Percentiles rank a stretch among this genome's conserved stretches.
Conservation (phyloP, 768 basidiomycete genomes). For the Boletus tylopilopsis region DNA sequence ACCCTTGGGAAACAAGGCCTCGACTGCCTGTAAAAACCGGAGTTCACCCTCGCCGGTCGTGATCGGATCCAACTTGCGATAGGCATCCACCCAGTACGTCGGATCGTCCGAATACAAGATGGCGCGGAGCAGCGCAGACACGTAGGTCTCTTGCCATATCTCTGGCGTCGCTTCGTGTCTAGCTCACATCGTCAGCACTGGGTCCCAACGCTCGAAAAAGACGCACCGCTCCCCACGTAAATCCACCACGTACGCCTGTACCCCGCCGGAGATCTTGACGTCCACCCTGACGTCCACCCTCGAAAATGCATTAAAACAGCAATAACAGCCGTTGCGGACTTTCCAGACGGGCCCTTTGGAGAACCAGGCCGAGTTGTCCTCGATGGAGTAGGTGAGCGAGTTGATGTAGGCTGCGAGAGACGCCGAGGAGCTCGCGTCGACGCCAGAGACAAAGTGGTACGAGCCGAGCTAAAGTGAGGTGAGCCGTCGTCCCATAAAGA, state of each 20-base stretch:
- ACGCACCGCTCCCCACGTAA: conserved; percentile 88
- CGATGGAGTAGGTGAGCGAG: conserved; percentile 93
- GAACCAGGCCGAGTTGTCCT: conserved; percentile 91
- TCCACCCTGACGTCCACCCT: conserved; percentile 95
- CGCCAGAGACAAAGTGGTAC: conserved; percentile 97
- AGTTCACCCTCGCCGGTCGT: conserved; percentile 84
- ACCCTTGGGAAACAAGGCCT: conserved; percentile 87
- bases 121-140: conserved; percentile 86
- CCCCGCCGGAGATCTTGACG: conserved; percentile 97
- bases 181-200: not conserved
- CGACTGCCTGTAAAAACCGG: conserved; percentile 86
- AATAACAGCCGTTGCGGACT: conserved; percentile 90
- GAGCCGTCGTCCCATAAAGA: not conserved
- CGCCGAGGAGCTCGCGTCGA: conserved; percentile 97
- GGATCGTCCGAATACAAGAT: conserved; percentile 97
- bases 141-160: conserved; percentile 97
- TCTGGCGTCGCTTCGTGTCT: conserved; percentile 86
- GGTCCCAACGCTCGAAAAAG: not conserved
- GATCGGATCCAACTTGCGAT: conserved; percentile 94
- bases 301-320: conserved; percentile 98
- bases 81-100: conserved; percentile 86
- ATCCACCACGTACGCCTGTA: conserved; percentile 91
- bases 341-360: conserved; percentile 83
- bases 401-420: conserved; percentile 98
- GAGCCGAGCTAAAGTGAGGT: conserved; percentile 67